Conservation (phyloP, 2,329 filamentous ascomycete species). For the Apiospora sp. region DNA sequence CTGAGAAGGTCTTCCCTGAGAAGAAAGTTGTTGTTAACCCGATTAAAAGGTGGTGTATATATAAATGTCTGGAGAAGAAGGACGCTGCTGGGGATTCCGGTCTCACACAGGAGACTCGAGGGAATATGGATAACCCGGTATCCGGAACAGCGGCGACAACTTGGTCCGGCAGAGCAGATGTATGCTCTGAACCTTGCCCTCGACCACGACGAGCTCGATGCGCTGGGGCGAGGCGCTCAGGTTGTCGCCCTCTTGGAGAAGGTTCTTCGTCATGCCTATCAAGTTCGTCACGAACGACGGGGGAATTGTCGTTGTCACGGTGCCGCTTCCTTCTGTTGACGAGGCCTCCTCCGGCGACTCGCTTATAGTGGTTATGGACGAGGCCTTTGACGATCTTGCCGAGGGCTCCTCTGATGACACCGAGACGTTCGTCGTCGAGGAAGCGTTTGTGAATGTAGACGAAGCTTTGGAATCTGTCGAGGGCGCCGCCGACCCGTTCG, state of each 20-base stretch:
- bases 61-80: neutral
- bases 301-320: neutral
- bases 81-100: neutral
- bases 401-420: neutral
- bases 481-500: neutral
- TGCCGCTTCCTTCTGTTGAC: neutral
- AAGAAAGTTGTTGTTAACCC: no score
- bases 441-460: neutral
- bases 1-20: no score
- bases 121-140: neutral
- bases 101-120: slow-evolving; percentile 1
- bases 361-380: neutral
- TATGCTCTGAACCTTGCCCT: neutral
- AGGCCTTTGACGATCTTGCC: neutral
- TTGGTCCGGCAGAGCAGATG: neutral
- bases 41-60: neutral
- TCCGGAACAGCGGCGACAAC: neutral
- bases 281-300: neutral
- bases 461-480: neutral
- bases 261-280: neutral
- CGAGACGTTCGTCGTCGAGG: neutral
- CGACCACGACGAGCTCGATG: neutral
- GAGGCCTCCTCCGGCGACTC: neutral
- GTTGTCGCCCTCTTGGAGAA: neutral
- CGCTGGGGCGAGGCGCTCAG: neutral